These are phyloP conservation scores for Solanum neorickii DNA, from an alignment of 257 asterid species.

Conservation along the genomic window DNA sequence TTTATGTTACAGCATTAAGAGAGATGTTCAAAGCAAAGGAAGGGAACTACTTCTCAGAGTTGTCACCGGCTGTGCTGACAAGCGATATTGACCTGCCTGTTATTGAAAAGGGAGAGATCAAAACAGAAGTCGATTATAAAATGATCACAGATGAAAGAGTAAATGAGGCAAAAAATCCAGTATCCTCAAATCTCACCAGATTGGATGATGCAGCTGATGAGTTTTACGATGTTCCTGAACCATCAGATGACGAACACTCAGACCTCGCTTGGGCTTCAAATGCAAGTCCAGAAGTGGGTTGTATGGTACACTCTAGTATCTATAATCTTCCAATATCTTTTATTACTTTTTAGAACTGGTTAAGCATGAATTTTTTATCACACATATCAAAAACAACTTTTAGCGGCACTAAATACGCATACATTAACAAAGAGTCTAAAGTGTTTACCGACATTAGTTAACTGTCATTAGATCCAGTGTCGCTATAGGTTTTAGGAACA, in stretches of 20 bases:
- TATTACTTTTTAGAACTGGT: neutral
- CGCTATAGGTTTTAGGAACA: neutral
- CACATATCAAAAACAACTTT: neutral
- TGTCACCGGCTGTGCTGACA: neutral
- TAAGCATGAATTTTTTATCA: neutral
- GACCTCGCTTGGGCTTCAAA: neutral
- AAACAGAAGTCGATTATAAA: neutral
- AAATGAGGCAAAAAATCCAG: neutral
- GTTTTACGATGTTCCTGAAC: neutral
- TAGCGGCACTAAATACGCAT: neutral
- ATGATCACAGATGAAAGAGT: neutral
- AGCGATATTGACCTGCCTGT: neutral
- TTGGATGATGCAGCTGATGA: neutral
- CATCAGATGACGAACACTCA: neutral
- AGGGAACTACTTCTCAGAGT: neutral
- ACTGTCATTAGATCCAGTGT: neutral
- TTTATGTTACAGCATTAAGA: neutral
- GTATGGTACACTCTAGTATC: neutral
- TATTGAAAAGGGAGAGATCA: neutral
- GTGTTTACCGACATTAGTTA: neutral
- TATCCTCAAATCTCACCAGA: neutral
- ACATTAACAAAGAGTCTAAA: neutral
- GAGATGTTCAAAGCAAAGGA: neutral
- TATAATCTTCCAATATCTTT: neutral
- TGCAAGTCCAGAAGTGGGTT: neutral